phyloP scores from a whole-genome alignment of 306 rosid genomes.

The Glycine latifolia region DNA sequence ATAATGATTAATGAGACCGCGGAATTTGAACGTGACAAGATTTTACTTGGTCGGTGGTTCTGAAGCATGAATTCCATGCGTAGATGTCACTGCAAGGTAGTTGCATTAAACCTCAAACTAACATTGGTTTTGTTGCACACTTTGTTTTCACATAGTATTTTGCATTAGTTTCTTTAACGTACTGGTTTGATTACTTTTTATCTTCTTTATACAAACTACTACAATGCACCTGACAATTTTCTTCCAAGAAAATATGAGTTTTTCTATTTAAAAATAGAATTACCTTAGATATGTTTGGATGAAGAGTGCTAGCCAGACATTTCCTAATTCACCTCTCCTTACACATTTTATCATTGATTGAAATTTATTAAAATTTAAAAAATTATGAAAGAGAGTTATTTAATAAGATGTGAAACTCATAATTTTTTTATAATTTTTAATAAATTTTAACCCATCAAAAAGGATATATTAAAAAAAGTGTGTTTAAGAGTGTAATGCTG shows the following conservation, averaged over 20 bases:
- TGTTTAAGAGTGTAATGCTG: too few relatives aligned
- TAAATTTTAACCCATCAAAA: too few relatives aligned
- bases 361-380: too few relatives aligned
- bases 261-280: background rate
- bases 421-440: too few relatives aligned
- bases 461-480: too few relatives aligned
- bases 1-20: background rate
- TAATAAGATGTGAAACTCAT: too few relatives aligned
- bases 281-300: background rate
- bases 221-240: background rate
- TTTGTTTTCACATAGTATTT: background rate
- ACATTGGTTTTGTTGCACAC: background rate
- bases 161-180: background rate
- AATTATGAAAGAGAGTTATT: too few relatives aligned
- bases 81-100: conserved; percentile 9
- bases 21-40: background rate
- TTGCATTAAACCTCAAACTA: background rate
- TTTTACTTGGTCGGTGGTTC: conserved; percentile 5
- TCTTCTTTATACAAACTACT: background rate
- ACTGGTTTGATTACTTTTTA: background rate
- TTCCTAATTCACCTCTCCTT: too few relatives aligned
- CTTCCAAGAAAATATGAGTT: background rate
- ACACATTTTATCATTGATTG: too few relatives aligned
- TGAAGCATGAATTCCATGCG: background rate
- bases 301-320: background rate